These are phyloP conservation scores for Pleomassaria siparia DNA, from an alignment of 2,329 filamentous ascomycete genomes.

Conservation along the genomic window DNA sequence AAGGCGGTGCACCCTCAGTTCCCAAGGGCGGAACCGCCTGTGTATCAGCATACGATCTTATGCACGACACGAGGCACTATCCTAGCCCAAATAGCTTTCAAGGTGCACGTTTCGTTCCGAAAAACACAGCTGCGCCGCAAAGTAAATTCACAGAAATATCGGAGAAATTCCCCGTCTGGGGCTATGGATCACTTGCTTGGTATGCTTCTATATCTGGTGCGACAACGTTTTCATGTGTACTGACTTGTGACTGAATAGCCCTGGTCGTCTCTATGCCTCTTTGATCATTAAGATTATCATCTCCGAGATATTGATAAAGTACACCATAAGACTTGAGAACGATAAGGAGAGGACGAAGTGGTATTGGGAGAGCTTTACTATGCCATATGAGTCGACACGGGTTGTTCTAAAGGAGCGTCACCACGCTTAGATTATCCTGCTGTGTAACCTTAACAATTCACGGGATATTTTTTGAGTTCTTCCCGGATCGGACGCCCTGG, in stretches of 20 bases:
- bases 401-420: conserved; percentile 3
- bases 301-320: conserved; percentile 8
- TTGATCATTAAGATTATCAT: conserved; percentile 17
- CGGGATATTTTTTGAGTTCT: no score
- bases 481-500: no score
- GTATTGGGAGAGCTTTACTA: conserved; percentile 17
- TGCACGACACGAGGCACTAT: conserved; percentile 15
- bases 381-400: conserved; percentile 16
- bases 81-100: conserved; percentile 11
- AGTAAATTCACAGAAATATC: conserved; percentile 13
- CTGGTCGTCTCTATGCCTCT: conserved; percentile 9
- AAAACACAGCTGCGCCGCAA: neutral
- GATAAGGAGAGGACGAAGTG: conserved; percentile 12
- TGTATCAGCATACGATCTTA: conserved; percentile 17
- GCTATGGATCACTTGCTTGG: conserved; percentile 16
- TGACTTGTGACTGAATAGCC: neutral
- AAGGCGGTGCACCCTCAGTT: conserved; percentile 1
- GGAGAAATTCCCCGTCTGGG: conserved; percentile 14
- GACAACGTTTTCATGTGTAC: neutral
- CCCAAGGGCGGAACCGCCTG: conserved; percentile 13
- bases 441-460: no score
- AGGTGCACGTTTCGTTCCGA: conserved; percentile 7
- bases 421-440: neutral
- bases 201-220: neutral
- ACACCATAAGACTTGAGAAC: conserved; percentile 13